Base-by-base conservation (phyloP, 2,329 filamentous ascomycete species). In the Colletotrichum shisoi region DNA sequence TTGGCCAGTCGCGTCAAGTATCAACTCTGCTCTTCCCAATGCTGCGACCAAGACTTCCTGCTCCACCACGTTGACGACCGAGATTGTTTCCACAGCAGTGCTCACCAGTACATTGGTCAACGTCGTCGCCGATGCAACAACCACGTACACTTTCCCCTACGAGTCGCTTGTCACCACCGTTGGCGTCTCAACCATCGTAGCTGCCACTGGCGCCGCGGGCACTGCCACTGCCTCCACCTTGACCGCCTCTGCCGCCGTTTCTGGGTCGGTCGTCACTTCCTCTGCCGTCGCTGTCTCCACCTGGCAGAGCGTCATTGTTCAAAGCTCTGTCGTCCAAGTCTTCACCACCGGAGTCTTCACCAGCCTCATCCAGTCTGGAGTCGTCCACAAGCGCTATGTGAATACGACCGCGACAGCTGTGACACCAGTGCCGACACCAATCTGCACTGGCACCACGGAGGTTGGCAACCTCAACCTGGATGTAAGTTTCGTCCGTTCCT, bases 31-130 rank as follows among this genome's bases (percentile, higher is more conserved):
- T 48, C 45, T 51, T 21, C 59, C 59, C 19, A 39, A 17, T 6
- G 27, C 63, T 13, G 52, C 37, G 13, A 46, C 59, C 19, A 45
- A 37, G 31, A 63, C 59, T 8, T 67, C 52, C 24, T 67, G 63
- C 40, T 45, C 63, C 3, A 63, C 45, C 2, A 63, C 59, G 8
- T 12, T 57, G 19, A 9, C n/a, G 2, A 34, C 57, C 6, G 48
- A 37, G 13, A 13, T 8, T 40, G 48, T 19, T 2, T 44, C 39
- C 54, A 51, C 71, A 2, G 70, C 70, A 8, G 66, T 79, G 3
- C 71, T 75, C 21, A 80, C 78, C 8, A 76, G 74, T 56, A 80
- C 78, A 21, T 79, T 78, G 76, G 74, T 75, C 62, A 81, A 81
- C 39, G 59, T 80, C 53, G 77, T 81, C 31, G 71, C 73, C 1